These are phyloP conservation scores for Acanthamoeba lenticulata DNA, from an alignment of 208 protist species.

Conservation along the genomic window DNA sequence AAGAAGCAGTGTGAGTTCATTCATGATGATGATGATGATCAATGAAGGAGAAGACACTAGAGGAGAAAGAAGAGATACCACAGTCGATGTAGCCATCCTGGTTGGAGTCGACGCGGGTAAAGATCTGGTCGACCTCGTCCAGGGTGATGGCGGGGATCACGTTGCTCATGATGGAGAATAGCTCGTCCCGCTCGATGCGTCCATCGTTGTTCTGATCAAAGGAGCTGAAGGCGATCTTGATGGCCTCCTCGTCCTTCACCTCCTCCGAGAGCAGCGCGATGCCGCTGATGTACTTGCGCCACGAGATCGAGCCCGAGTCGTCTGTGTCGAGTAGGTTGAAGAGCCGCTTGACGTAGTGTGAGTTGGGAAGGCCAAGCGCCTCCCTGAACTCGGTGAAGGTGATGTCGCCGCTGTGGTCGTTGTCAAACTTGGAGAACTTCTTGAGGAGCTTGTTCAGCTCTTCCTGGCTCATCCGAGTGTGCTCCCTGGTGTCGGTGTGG, in stretches of 20 bases:
- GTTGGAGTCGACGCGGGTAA: not conserved
- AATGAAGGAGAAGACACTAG: not conserved
- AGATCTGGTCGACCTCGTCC: slow-evolving; percentile 25
- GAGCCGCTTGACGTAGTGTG: not conserved
- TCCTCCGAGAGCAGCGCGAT: slow-evolving; percentile 5
- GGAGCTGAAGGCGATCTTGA: slow-evolving; percentile 33
- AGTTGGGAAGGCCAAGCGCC: not conserved
- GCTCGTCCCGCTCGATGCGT: not conserved
- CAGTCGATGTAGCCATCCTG: slow-evolving; percentile 10
- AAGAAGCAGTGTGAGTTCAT: not conserved
- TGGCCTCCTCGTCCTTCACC: not conserved
- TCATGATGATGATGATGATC: no score
- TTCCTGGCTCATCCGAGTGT: not conserved
- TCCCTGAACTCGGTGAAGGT: slow-evolving; percentile 5
- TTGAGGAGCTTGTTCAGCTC: slow-evolving; percentile 40
- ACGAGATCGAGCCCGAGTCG: slow-evolving; percentile 33
- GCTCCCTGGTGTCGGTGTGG: not conserved
- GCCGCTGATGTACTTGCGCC: slow-evolving; percentile 45
- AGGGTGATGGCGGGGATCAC: not conserved
- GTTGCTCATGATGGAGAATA: slow-evolving; percentile 7
- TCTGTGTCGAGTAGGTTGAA: slow-evolving; percentile 21
- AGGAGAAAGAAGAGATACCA: not conserved
- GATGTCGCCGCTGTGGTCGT: slow-evolving; percentile 12
- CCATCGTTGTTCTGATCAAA: slow-evolving; percentile 56
- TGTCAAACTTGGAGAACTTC: slow-evolving; percentile 36